Percentiles rank a stretch among this genome's conserved stretches.
phyloP scores from a whole-genome alignment of 345 rosid species.

The Euclidium syriacum region DNA sequence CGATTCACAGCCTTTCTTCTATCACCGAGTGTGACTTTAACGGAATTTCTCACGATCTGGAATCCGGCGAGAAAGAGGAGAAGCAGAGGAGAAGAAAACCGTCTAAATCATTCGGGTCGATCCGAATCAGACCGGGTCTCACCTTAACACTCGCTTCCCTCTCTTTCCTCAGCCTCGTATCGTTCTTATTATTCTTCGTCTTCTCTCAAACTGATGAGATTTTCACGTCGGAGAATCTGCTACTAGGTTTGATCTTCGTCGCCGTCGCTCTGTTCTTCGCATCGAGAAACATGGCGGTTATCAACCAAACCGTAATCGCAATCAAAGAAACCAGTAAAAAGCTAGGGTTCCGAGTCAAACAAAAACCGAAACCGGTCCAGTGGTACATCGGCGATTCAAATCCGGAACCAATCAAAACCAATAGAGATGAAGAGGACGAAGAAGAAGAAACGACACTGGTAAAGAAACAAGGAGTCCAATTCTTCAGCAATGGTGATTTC shows the following conservation, averaged over 20 bases:
- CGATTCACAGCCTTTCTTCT: slow-evolving; percentile 79
- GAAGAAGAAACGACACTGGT: slow-evolving; percentile 30
- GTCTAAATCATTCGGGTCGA: slow-evolving; percentile 32
- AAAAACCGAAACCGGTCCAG: slow-evolving; percentile 49
- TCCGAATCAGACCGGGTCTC: slow-evolving; percentile 50
- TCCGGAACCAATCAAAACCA: background rate
- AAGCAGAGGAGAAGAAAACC: slow-evolving; percentile 28
- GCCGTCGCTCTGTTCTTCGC: slow-evolving; percentile 81
- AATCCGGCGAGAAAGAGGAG: slow-evolving; percentile 37
- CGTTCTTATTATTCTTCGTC: slow-evolving; percentile 45
- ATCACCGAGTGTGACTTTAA: slow-evolving; percentile 47
- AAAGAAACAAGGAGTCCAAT: slow-evolving; percentile 68
- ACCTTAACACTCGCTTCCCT: slow-evolving; percentile 52
- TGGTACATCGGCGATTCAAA: slow-evolving; percentile 79
- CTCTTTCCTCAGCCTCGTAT: slow-evolving; percentile 40
- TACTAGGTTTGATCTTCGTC: slow-evolving; percentile 63
- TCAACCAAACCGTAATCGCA: slow-evolving; percentile 41
- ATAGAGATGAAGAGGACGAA: slow-evolving; percentile 7
- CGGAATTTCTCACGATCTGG: slow-evolving; percentile 17
- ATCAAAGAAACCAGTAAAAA: slow-evolving; percentile 40
- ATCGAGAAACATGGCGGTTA: slow-evolving; percentile 56
- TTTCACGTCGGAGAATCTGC: slow-evolving; percentile 70
- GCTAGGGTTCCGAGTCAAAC: slow-evolving; percentile 33
- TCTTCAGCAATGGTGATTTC: slow-evolving; percentile 81
- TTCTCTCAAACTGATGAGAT: slow-evolving; percentile 49